These are phyloP conservation scores for Piromyces sp. DNA, from an alignment of 192 early-diverging fungal genomes.

Conservation along the genomic window DNA sequence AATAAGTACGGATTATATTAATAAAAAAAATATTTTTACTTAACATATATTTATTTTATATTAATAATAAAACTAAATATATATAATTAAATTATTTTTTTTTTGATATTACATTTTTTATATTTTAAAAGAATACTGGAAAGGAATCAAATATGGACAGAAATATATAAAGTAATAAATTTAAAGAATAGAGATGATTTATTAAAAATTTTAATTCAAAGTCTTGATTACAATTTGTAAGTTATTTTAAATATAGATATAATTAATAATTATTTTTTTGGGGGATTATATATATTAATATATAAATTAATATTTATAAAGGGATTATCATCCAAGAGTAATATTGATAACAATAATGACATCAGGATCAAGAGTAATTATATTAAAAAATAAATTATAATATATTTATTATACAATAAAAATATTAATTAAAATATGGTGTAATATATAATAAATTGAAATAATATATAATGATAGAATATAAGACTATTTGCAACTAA, in stretches of 20 bases:
- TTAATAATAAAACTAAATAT: neutral
- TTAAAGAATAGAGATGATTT: conserved; percentile 60
- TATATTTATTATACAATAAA: neutral
- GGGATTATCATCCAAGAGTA: conserved; percentile 63
- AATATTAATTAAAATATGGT: too few species aligned
- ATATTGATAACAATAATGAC: conserved; percentile 70
- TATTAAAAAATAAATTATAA: too few species aligned
- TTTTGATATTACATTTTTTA: too few species aligned
- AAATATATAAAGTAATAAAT: conserved; percentile 61
- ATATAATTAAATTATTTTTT: too few species aligned
- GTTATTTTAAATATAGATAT: neutral
- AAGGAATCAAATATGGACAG: conserved; percentile 57
- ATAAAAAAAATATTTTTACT: too few species aligned
- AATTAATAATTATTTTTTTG: too few species aligned
- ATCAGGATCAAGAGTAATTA: conserved; percentile 51
- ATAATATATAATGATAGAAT: too few species aligned
- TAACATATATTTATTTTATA: too few species aligned
- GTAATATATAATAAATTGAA: too few species aligned
- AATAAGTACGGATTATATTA: conserved; percentile 15
- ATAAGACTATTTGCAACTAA: conserved; percentile 59
- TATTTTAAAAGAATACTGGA: conserved; percentile 43
- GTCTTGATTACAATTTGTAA: conserved; percentile 51
- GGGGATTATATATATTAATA: too few species aligned
- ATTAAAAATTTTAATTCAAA: conserved; percentile 48
- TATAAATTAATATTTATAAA: conserved; percentile 4